Conservation (phyloP, 257 asterid genomes). For the Nicotiana benthamiana region DNA sequence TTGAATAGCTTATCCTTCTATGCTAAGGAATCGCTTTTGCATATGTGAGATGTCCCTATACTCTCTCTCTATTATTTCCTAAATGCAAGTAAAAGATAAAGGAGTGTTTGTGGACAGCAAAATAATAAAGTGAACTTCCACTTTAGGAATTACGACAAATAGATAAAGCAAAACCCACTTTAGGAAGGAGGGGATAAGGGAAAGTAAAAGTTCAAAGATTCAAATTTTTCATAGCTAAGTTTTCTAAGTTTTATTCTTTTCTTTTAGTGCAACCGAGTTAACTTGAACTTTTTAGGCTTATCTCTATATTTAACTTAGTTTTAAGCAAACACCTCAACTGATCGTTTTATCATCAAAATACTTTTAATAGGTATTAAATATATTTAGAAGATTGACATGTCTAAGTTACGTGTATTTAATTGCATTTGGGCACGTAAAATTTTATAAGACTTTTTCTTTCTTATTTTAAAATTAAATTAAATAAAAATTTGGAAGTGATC, state of each 20-base stretch:
- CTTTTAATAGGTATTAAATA: too few species aligned
- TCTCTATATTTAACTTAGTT: too few species aligned
- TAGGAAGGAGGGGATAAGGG: neutral
- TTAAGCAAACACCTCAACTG: too few species aligned
- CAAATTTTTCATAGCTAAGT: neutral
- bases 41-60: neutral
- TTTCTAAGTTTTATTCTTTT: neutral
- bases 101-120: neutral
- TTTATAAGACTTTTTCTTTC: too few species aligned
- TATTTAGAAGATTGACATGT: too few species aligned
- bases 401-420: too few species aligned
- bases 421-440: too few species aligned
- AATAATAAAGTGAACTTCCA: neutral
- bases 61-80: neutral
- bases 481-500: too few species aligned
- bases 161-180: neutral
- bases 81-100: neutral
- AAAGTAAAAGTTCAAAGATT: neutral
- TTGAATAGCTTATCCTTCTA: constrained; percentile 2
- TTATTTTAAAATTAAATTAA: too few species aligned
- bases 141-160: constrained; percentile 2
- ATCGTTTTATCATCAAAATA: too few species aligned
- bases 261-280: neutral
- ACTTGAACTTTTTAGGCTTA: neutral
- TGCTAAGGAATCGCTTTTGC: constrained; percentile 11